phyloP scores from a whole-genome alignment of 306 rosid genomes.

The Prosopis cineraria region DNA sequence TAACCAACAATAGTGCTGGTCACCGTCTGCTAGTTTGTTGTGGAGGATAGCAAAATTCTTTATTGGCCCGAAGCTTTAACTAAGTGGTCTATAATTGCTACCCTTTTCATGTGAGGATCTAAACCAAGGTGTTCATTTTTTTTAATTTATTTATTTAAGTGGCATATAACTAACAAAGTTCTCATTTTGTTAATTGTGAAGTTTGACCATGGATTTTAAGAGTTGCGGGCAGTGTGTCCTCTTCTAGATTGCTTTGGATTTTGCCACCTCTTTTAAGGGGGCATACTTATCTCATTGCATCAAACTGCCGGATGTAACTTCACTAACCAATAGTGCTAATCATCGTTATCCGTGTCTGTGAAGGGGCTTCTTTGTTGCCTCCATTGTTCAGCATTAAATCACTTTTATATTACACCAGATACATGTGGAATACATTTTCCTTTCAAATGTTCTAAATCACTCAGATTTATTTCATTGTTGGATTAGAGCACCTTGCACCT shows the following conservation, averaged over 20 bases:
- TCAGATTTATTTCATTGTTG: constrained; percentile 12
- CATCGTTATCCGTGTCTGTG: neutral
- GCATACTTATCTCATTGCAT: constrained; percentile 6
- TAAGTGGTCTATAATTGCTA: neutral
- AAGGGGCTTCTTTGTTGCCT: neutral
- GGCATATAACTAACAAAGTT: neutral
- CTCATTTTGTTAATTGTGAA: neutral
- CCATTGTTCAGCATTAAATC: neutral
- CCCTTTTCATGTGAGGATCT: neutral
- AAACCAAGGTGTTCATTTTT: neutral
- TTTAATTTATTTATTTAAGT: too few relatives aligned
- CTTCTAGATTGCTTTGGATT: constrained; percentile 5
- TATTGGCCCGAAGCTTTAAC: neutral
- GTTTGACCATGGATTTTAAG: constrained; percentile 7
- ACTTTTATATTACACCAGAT: constrained; percentile 2
- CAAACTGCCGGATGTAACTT: neutral
- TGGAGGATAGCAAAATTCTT: constrained; percentile 5
- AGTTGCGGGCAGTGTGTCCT: neutral
- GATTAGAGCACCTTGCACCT: constrained; percentile 8
- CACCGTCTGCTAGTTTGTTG: neutral
- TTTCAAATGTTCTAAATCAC: constrained; percentile 10
- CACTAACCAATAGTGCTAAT: neutral
- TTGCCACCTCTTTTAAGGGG: neutral
- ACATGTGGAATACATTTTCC: neutral
- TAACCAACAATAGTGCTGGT: constrained; percentile 13